Conservation (phyloP, 371 early-diverging fungal species). For the Dinochytrium kinnereticum region DNA sequence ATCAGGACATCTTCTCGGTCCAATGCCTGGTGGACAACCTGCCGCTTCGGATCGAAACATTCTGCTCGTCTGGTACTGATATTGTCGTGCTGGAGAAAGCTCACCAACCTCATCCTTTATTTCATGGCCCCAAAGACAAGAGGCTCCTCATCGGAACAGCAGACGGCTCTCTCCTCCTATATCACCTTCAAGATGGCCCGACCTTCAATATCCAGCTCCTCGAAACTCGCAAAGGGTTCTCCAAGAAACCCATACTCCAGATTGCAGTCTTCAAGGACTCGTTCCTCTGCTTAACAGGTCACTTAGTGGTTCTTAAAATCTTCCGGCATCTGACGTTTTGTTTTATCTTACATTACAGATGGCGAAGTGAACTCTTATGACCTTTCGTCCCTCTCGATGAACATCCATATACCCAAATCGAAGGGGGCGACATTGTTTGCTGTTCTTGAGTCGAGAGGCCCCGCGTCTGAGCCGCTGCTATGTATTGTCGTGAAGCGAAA, state of each 20-base stretch:
- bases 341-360: conserved; percentile 19
- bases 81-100: no score
- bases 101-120: no score
- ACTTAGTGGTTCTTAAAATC: not conserved
- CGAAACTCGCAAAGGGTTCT: conserved; percentile 35
- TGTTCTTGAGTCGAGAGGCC: not conserved
- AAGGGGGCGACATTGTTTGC: conserved; percentile 28
- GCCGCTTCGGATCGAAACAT: conserved; percentile 41
- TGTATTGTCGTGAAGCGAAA: conserved; percentile 51
- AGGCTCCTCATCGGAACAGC: conserved; percentile 45
- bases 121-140: no score
- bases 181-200: conserved; percentile 49
- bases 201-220: conserved; percentile 43
- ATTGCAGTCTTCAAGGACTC: conserved; percentile 26
- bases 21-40: conserved; percentile 47
- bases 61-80: conserved; percentile 37
- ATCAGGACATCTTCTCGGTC: conserved; percentile 41
- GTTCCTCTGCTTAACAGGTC: conserved; percentile 34
- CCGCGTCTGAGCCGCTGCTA: conserved; percentile 1
- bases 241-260: conserved; percentile 34
- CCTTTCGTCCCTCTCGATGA: conserved; percentile 23
- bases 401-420: conserved; percentile 15
- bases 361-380: conserved; percentile 26
- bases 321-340: not conserved
- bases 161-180: conserved; percentile 49